Conservation (phyloP, 306 rosid genomes). For the Alnus rubra region DNA sequence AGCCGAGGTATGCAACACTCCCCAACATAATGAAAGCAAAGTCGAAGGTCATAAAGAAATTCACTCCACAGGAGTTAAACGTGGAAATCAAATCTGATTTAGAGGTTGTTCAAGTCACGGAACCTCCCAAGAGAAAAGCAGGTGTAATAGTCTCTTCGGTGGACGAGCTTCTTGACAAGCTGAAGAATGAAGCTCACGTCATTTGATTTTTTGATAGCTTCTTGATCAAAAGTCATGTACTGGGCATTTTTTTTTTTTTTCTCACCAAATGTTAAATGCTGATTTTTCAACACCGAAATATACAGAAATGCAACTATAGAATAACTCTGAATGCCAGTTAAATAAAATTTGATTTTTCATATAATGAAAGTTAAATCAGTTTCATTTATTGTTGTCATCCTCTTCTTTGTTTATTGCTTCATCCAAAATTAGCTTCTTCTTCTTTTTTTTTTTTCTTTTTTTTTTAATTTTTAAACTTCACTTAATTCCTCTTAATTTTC, state of each 20-base stretch:
- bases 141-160: conserved; percentile 81
- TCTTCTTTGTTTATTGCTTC: not conserved
- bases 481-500: no score
- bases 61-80: conserved; percentile 67
- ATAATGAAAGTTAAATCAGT: not conserved
- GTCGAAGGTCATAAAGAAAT: conserved; percentile 76
- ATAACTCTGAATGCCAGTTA: not conserved
- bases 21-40: conserved; percentile 98
- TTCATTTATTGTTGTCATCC: not conserved
- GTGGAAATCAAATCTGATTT: conserved; percentile 73
- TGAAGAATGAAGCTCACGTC: conserved; percentile 78
- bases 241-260: not conserved
- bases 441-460: no score
- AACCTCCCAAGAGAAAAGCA: conserved; percentile 93
- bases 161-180: conserved; percentile 84
- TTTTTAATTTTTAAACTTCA: no score
- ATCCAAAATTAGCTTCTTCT: no score
- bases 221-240: not conserved
- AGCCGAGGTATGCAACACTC: conserved; percentile 91
- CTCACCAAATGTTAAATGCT: conserved; percentile 19
- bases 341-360: conserved; percentile 8
- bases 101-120: conserved; percentile 74
- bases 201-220: conserved; percentile 37
- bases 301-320: not conserved
- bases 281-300: conserved; percentile 4